Evolutionary conservation across 164 flowering plant species (phyloP).

Genomic region (Santalum album): DNA sequence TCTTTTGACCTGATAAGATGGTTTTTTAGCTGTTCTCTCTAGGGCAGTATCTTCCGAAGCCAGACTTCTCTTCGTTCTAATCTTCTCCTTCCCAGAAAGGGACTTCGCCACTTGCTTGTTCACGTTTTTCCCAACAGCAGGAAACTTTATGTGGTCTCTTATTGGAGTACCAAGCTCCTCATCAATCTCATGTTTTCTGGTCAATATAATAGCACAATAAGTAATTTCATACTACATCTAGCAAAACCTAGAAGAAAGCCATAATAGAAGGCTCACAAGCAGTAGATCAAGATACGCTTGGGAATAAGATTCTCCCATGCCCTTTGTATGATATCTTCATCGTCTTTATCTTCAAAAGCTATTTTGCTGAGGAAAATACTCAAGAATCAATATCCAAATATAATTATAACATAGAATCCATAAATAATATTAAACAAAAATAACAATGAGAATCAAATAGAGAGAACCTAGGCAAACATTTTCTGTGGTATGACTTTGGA

Average conservation of each 20-base stretch:
- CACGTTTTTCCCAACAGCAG: slow-evolving; percentile 22
- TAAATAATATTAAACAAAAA: background rate
- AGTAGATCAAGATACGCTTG: slow-evolving; percentile 66
- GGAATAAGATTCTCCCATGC: slow-evolving; percentile 75
- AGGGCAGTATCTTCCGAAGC: slow-evolving; percentile 7
- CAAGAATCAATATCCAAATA: background rate
- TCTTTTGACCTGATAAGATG: slow-evolving; percentile 8
- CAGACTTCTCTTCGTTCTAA: slow-evolving; percentile 15
- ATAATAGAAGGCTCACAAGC: slow-evolving; percentile 47
- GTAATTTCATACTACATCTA: background rate
- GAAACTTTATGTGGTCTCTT: slow-evolving; percentile 52
- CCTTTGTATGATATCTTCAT: slow-evolving; percentile 29
- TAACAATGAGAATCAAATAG: background rate
- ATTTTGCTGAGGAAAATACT: slow-evolving; percentile 39
- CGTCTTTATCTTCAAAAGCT: slow-evolving; percentile 4
- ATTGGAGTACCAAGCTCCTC: slow-evolving; percentile 36
- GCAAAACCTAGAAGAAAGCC: background rate
- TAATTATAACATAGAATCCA: too few species aligned
- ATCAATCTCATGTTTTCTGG: slow-evolving; percentile 56
- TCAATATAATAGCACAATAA: slow-evolving; percentile 4
- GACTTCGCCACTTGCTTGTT: slow-evolving; percentile 7
- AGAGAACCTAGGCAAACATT: slow-evolving; percentile 78
- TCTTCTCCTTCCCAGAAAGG: slow-evolving; percentile 10
- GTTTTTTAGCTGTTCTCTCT: slow-evolving; percentile 9
- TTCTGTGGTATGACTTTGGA: slow-evolving; percentile 76